Conservation (phyloP, 73 alveolate species). For the Strombidium stylifer region DNA sequence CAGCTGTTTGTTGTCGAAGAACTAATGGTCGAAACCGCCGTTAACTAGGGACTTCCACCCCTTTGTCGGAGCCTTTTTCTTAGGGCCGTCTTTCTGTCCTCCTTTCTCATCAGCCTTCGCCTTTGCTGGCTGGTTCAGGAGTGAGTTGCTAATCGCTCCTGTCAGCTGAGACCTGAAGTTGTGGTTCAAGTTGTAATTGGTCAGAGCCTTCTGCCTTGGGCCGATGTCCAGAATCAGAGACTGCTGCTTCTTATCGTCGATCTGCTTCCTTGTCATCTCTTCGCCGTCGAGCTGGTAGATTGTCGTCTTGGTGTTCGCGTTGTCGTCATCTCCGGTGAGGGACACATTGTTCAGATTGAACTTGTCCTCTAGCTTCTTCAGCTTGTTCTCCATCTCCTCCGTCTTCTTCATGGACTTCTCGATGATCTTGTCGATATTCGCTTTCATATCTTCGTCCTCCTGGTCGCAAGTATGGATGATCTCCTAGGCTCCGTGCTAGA, state of each 20-base stretch:
- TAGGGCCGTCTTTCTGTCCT: conserved; percentile 1
- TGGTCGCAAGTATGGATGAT: conserved; percentile 34
- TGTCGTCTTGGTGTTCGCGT: conserved; percentile 25
- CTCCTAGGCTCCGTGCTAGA: conserved; percentile 68
- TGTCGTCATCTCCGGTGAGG: conserved; percentile 56
- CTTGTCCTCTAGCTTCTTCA: conserved; percentile 83
- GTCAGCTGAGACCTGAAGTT: conserved; percentile 76
- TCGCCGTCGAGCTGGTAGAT: conserved; percentile 65
- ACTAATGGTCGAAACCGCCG: conserved; percentile 89
- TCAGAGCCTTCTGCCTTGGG: conserved; percentile 71
- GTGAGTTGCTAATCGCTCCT: too few relatives aligned
- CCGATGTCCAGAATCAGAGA: conserved; percentile 48
- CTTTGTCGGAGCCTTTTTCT: conserved; percentile 79
- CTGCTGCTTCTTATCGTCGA: not conserved
- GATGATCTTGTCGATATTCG: conserved; percentile 87
- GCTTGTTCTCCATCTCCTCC: conserved; percentile 72
- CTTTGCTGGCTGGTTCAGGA: too few relatives aligned
- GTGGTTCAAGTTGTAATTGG: conserved; percentile 67
- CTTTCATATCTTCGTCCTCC: conserved; percentile 42
- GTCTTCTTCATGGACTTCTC: conserved; percentile 83
- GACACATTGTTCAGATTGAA: conserved; percentile 81
- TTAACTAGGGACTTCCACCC: conserved; percentile 87
- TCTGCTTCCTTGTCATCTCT: conserved; percentile 49
- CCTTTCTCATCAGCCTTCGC: conserved; percentile 55
- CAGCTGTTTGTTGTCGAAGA: conserved; percentile 75